These are phyloP conservation scores for Poterioochromonas sp. DNA, from an alignment of 352 stramenopile genomes.

Conservation along the genomic window DNA sequence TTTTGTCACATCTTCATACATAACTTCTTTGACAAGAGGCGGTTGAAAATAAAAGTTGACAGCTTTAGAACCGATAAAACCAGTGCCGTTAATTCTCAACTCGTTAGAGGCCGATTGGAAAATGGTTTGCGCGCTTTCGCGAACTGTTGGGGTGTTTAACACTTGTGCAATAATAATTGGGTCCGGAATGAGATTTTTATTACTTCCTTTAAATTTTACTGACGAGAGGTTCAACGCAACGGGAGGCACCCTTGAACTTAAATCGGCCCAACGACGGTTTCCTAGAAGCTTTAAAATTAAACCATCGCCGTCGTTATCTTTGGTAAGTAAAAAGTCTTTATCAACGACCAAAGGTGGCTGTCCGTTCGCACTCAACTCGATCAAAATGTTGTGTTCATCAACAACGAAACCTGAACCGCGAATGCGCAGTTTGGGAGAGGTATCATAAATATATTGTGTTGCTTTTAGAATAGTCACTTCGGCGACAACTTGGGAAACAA, in stretches of 20 bases:
- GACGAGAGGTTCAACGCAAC: background rate
- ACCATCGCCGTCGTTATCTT: conserved; percentile 21
- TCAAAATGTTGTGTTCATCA: conserved; percentile 18
- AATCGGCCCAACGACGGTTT: conserved; percentile 28
- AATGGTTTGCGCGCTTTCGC: conserved; percentile 2
- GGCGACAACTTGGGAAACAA: background rate
- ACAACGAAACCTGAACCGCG: conserved; percentile 35
- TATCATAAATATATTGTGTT: conserved; percentile 36
- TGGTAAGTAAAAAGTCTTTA: conserved; percentile 29
- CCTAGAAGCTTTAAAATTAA: conserved; percentile 26
- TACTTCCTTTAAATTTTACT: background rate
- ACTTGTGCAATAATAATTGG: conserved; percentile 32
- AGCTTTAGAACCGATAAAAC: conserved; percentile 6
- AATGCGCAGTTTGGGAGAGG: conserved; percentile 36
- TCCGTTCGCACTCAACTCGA: background rate
- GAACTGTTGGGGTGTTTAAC: conserved; percentile 13
- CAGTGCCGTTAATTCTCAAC: conserved; percentile 28
- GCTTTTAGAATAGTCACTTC: conserved; percentile 37
- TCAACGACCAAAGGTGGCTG: background rate
- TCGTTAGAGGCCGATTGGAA: conserved; percentile 25
- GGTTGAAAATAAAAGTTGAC: conserved; percentile 30
- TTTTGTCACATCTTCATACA: conserved; percentile 18
- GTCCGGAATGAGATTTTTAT: conserved; percentile 13
- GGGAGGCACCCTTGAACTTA: background rate
- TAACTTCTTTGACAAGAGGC: conserved; percentile 19